Conservation (phyloP, 805 yeast species). For the Saccharomyces paradoxus region DNA sequence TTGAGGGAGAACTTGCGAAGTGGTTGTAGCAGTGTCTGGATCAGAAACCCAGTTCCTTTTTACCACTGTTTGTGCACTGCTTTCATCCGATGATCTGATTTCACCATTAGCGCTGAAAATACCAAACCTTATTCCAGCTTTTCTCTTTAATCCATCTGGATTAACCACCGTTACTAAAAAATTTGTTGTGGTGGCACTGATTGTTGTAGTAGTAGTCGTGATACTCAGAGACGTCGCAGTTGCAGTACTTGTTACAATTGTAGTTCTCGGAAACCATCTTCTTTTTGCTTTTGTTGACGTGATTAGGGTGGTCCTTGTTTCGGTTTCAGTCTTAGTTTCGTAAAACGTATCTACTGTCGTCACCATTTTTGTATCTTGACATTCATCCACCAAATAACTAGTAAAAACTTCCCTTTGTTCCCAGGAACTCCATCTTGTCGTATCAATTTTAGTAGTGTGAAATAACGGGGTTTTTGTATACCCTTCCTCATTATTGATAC, state of each 20-base stretch:
- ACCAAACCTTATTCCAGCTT: conserved; percentile 36
- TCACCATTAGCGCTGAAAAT: conserved; percentile 29
- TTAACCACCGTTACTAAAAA: neutral
- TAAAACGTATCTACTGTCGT: conserved; percentile 2
- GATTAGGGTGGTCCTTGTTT: conserved; percentile 7
- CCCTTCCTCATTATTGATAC: neutral
- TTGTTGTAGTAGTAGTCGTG: conserved; percentile 5
- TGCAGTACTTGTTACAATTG: conserved; percentile 2
- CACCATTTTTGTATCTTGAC: conserved; percentile 1
- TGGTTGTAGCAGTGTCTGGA: neutral
- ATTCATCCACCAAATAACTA: conserved; percentile 5
- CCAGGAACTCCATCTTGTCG: conserved; percentile 9
- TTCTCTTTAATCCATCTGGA: conserved; percentile 24
- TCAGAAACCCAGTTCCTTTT: neutral
- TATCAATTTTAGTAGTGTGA: conserved; percentile 8
- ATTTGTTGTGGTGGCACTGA: neutral
- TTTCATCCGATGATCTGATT: neutral
- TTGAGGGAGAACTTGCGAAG: neutral
- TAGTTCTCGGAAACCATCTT: conserved; percentile 5
- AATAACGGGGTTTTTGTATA: conserved; percentile 1
- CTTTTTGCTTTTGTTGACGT: conserved; percentile 4
- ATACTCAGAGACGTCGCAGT: conserved; percentile 7
- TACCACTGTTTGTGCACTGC: neutral
- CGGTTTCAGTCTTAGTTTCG: conserved; percentile 11
- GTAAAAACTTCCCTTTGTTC: conserved; percentile 7